phyloP scores from a whole-genome alignment of 1,284 basidiomycete genomes.

The Cutaneotrichosporon cyanovorans region DNA sequence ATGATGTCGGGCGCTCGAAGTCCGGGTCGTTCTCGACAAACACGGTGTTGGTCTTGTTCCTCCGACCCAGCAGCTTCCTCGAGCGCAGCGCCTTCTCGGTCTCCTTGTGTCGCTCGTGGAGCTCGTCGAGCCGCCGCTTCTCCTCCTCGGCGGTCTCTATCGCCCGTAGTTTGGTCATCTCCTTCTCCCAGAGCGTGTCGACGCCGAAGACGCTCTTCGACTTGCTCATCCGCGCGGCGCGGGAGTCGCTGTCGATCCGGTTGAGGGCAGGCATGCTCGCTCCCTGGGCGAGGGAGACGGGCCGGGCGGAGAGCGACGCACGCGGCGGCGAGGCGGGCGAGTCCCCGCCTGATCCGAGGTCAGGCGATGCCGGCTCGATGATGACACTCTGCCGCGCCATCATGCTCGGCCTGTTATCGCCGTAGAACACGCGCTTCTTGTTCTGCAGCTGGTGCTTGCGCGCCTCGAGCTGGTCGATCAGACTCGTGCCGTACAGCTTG shows the following conservation, averaged over 20 bases:
- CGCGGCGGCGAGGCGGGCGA: background rate
- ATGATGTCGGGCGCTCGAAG: slow-evolving; percentile 1
- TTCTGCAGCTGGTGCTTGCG: slow-evolving; percentile 34
- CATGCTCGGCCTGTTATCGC: slow-evolving; percentile 44
- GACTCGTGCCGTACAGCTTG: slow-evolving; percentile 38
- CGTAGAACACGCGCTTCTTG: slow-evolving; percentile 39
- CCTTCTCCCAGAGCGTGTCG: slow-evolving; percentile 42
- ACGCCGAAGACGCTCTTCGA: slow-evolving; percentile 41
- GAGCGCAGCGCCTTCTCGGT: slow-evolving; percentile 5
- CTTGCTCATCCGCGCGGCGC: slow-evolving; percentile 19
- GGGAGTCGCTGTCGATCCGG: slow-evolving; percentile 5
- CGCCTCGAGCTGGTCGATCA: slow-evolving; percentile 45
- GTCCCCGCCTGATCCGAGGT: background rate
- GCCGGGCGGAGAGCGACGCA: background rate
- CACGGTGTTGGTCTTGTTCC: background rate
- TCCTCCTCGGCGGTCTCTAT: slow-evolving; percentile 26
- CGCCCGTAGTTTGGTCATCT: slow-evolving; percentile 36
- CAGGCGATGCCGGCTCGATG: slow-evolving; percentile 6
- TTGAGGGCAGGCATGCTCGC: slow-evolving; percentile 1
- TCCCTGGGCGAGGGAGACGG: too few relatives aligned
- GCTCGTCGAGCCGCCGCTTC: slow-evolving; percentile 18
- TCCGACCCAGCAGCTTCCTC: background rate
- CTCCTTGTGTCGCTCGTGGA: slow-evolving; percentile 4
- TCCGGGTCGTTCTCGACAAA: slow-evolving; percentile 5
- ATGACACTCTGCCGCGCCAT: slow-evolving; percentile 27